These are phyloP conservation scores for Scedosporium dehoogii DNA, from an alignment of 2,329 filamentous ascomycete species.

Conservation along the genomic window DNA sequence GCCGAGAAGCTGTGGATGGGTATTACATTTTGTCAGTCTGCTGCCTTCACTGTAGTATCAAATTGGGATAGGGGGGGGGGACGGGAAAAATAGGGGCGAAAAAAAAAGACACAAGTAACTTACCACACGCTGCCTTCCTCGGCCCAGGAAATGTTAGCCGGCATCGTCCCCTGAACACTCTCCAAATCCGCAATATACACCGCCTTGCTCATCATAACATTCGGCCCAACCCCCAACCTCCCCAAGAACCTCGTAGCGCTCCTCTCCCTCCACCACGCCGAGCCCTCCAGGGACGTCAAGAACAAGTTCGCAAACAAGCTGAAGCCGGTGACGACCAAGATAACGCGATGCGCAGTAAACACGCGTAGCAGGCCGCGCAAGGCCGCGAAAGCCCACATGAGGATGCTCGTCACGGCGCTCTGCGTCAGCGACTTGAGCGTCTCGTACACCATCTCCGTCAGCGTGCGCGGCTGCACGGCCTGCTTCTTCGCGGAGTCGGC, in stretches of 20 bases:
- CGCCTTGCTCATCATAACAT: conserved; percentile 71
- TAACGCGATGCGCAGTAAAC: conserved; percentile 61
- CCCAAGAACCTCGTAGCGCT: conserved; percentile 73
- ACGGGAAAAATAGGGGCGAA: not conserved
- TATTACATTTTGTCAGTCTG: not conserved
- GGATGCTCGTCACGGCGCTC: conserved; percentile 63
- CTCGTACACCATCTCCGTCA: conserved; percentile 64
- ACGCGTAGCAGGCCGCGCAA: conserved; percentile 58
- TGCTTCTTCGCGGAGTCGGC: conserved; percentile 40
- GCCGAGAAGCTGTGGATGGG: conserved; percentile 42
- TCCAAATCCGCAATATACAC: conserved; percentile 78
- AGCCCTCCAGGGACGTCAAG: conserved; percentile 62
- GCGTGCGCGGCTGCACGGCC: conserved; percentile 48
- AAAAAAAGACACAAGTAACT: conserved; percentile 12
- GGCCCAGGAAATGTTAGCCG: conserved; percentile 23
- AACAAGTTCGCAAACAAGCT: conserved; percentile 67
- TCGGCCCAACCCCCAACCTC: conserved; percentile 68
- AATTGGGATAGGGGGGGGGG: not conserved
- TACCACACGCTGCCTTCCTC: conserved; percentile 44
- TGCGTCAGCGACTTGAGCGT: conserved; percentile 63
- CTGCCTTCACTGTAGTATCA: not conserved
- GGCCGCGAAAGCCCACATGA: conserved; percentile 65
- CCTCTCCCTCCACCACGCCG: conserved; percentile 78
- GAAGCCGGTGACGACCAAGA: conserved; percentile 57
- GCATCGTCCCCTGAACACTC: conserved; percentile 38